phyloP scores from a whole-genome alignment of 306 rosid genomes.

The Astragalus glycyphyllos region DNA sequence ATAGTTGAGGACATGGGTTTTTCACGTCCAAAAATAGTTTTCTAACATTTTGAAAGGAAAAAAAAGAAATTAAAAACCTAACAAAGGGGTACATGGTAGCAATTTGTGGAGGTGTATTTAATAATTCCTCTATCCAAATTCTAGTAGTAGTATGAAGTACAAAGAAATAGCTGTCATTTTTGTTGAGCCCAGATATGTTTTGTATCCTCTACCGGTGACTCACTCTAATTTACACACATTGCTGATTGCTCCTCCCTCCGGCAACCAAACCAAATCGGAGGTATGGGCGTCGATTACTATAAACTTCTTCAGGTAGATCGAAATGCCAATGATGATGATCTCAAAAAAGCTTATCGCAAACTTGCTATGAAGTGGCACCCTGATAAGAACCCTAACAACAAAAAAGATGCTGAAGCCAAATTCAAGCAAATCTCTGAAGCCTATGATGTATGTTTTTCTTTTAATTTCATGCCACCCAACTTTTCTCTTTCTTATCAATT shows the following conservation, averaged over 20 bases:
- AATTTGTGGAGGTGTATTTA: no score
- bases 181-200: not conserved
- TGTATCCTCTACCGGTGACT: constrained; percentile 5
- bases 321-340: constrained; percentile 82
- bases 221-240: not conserved
- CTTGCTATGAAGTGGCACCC: constrained; percentile 73
- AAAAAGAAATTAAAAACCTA: no score
- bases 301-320: constrained; percentile 90
- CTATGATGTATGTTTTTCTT: constrained; percentile 62
- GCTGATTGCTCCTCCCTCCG: constrained; percentile 31
- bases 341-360: constrained; percentile 80
- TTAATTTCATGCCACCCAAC: not conserved
- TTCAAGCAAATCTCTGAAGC: constrained; percentile 97
- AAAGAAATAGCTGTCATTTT: no score
- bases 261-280: constrained; percentile 35
- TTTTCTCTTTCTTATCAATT: not conserved
- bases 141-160: no score
- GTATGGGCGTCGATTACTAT: constrained; percentile 90
- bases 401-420: constrained; percentile 82
- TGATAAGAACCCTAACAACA: constrained; percentile 71
- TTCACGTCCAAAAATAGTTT: no score
- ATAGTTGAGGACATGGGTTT: no score
- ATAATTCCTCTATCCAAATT: no score
- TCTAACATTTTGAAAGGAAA: no score
- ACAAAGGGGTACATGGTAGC: no score